Evolutionary conservation across 2,329 filamentous ascomycete genomes (phyloP).

Genomic region (Colletotrichum cuscutae): DNA sequence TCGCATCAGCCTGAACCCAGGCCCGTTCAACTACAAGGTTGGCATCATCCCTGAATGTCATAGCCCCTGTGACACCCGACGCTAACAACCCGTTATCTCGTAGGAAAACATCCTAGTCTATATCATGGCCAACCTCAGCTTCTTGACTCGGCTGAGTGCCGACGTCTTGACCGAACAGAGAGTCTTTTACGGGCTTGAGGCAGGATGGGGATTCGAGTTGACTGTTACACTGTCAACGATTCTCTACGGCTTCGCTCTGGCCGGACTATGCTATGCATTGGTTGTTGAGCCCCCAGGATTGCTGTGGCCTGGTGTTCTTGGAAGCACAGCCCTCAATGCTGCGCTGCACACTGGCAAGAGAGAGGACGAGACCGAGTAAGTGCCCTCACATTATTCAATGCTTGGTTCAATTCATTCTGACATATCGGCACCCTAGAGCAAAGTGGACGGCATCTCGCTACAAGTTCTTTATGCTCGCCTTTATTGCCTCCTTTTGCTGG

Average conservation of each 20-base stretch:
- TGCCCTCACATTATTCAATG: too few relatives aligned
- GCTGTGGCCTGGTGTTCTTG: slow-evolving; percentile 63
- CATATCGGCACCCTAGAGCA: background rate
- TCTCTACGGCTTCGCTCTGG: slow-evolving; percentile 59
- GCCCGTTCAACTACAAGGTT: slow-evolving; percentile 48
- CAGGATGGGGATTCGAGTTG: slow-evolving; percentile 56
- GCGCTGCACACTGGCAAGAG: slow-evolving; percentile 52
- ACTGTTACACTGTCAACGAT: slow-evolving; percentile 53
- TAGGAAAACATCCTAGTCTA: slow-evolving; percentile 53
- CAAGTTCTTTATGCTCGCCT: slow-evolving; percentile 46
- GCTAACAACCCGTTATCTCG: background rate
- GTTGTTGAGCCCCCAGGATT: slow-evolving; percentile 58
- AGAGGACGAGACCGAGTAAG: slow-evolving; percentile 29
- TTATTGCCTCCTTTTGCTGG: slow-evolving; percentile 51
- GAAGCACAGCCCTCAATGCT: slow-evolving; percentile 57
- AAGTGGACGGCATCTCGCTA: slow-evolving; percentile 49
- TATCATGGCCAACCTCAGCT: slow-evolving; percentile 56
- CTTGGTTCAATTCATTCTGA: background rate
- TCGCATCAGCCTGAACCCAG: slow-evolving; percentile 50
- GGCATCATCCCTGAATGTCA: slow-evolving; percentile 26
- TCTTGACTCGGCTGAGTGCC: slow-evolving; percentile 49
- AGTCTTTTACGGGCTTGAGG: slow-evolving; percentile 54
- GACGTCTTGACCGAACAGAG: slow-evolving; percentile 48
- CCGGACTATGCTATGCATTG: slow-evolving; percentile 54
- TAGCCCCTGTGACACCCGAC: too few relatives aligned